phyloP scores from a whole-genome alignment of 225 moss, liverwort and hornwort species.

The Marchantia paleacea region DNA sequence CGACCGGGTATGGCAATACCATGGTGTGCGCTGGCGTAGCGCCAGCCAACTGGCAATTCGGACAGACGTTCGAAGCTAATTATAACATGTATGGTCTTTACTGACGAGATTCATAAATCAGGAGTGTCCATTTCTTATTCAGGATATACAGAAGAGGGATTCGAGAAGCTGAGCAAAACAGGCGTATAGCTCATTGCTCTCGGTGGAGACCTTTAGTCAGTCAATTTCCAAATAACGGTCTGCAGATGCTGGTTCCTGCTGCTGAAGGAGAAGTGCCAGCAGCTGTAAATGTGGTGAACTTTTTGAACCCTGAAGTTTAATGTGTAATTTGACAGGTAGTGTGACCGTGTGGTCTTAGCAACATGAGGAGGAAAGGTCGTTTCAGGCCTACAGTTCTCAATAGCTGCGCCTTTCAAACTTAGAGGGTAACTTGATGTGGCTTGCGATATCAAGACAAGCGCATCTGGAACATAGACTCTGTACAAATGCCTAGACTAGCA shows the following conservation, averaged over 20 bases:
- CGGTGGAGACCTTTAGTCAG: too few species aligned
- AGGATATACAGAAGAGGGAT: not conserved
- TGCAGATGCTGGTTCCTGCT: not conserved
- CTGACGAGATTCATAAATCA: not conserved
- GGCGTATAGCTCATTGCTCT: too few species aligned
- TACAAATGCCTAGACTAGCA: too few species aligned
- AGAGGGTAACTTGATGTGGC: not conserved
- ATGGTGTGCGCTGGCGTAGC: conserved; percentile 25
- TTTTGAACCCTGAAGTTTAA: not conserved
- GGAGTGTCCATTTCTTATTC: not conserved
- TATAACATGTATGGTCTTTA: conserved; percentile 7
- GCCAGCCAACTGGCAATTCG: conserved; percentile 38
- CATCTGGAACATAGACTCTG: not conserved
- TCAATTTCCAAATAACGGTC: not conserved
- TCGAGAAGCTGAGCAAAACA: too few species aligned
- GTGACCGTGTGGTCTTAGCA: not conserved
- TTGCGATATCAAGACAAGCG: not conserved
- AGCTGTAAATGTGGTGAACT: not conserved
- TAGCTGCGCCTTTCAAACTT: not conserved
- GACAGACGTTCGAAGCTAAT: conserved; percentile 32
- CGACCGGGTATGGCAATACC: conserved; percentile 16
- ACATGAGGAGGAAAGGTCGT: not conserved
- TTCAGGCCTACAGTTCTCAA: conserved; percentile 1
- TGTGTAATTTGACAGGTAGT: not conserved
- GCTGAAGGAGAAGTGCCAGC: not conserved